These are phyloP conservation scores for Hemisphaericaspora xylofermentans DNA, from an alignment of 1,139 yeast genomes.

Conservation along the genomic window DNA sequence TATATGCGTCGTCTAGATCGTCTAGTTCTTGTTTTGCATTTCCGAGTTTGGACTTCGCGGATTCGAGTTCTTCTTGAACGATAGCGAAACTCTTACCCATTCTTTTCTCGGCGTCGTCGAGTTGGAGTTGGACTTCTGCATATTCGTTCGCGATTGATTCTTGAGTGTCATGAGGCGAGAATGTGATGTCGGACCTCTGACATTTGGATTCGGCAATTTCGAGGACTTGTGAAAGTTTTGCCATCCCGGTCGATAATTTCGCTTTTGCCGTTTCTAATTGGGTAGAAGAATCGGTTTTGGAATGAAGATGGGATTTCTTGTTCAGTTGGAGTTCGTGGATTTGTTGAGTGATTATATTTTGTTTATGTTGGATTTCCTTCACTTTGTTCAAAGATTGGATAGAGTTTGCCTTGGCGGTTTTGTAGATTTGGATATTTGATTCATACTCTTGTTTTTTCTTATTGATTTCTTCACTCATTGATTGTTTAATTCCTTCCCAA, in stretches of 20 bases:
- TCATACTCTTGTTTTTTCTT: conserved; percentile 3
- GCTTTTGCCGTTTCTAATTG: conserved; percentile 13
- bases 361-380: no score
- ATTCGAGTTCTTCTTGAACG: conserved; percentile 33
- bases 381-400: no score
- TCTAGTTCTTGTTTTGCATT: conserved; percentile 26
- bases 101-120: conserved; percentile 36
- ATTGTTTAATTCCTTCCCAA: conserved; percentile 27
- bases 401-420: no score
- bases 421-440: no score
- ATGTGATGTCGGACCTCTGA: conserved; percentile 26
- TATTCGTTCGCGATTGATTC: conserved; percentile 39
- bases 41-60: conserved; percentile 27
- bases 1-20: conserved; percentile 24
- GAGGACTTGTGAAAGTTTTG: conserved; percentile 21
- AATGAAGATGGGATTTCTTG: conserved; percentile 3
- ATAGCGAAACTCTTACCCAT: conserved; percentile 39
- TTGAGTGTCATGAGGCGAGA: conserved; percentile 33
- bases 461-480: conserved; percentile 27
- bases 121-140: conserved; percentile 29
- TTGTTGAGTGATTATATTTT: no score
- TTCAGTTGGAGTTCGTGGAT: conserved; percentile 11
- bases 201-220: conserved; percentile 35
- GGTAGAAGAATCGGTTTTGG: background rate
- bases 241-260: conserved; percentile 18